Evolutionary conservation across 2,329 filamentous ascomycete species (phyloP), one percentile per base, ranked within the genome.

Genomic region (Neonectria neomacrospora): DNA sequence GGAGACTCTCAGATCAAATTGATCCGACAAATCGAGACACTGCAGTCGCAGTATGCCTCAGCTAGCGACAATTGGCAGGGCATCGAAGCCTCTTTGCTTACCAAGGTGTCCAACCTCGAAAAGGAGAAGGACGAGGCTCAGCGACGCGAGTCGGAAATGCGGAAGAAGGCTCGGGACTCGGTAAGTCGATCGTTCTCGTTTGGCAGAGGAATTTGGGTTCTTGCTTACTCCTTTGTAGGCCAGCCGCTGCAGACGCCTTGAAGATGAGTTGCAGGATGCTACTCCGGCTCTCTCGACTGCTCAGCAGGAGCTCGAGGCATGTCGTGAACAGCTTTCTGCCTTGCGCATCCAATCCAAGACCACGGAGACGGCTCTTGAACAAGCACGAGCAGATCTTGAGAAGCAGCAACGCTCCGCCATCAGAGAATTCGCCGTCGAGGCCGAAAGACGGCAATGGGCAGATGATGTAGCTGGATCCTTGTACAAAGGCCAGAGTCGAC

Each of bases 1-100:
- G 92, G 94, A 14, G 93, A 97, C 74, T 88, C 91, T 0, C 94
- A 97, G 72, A 92, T 92, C 45, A 98, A 97, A 77, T 83, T 98
- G 42, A 83, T 98, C 45, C 89, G 96, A 42, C 96, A 99, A 78
- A 91, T 99, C 57, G 96, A 99, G 80, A 97, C 93, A 1, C 81
- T 99, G 39, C 96, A 99, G 78, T 96, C 92, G 7, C 96, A 99
- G 76, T 97, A 99, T 78, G 90, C 94, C 1, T 90, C 96, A 58
- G 96, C 96, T 1, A 96, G 93, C 70, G 93, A 97, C 74, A 99
- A 99, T 72, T 99, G 96, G 96, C 94, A 97, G 75, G 93, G 94
- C 1, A 96, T 99, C 65, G 95, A 99, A 78, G 88, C 91, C 10
- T 96, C 92, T 2, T 80, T 99, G 32, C 86, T 95, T 54, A 88